These are phyloP conservation scores for Aspergillus cejpii DNA, from an alignment of 2,329 filamentous ascomycete species.

Conservation along the genomic window DNA sequence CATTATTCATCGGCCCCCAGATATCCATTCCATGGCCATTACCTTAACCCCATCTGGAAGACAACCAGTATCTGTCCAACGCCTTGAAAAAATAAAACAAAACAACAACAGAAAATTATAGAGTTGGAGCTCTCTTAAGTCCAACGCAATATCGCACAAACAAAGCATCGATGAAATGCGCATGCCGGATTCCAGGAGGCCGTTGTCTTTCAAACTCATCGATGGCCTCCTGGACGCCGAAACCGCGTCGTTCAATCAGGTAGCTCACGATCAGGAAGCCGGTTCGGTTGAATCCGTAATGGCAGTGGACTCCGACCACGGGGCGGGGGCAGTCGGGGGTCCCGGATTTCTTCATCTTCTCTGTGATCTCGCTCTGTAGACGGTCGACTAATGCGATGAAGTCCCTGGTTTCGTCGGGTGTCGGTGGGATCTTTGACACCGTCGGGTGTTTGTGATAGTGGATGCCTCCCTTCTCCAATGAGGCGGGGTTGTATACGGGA, in stretches of 20 bases:
- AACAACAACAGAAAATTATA: slow-evolving; percentile 17
- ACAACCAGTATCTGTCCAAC: slow-evolving; percentile 7
- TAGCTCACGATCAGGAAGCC: slow-evolving; percentile 89
- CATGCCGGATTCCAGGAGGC: slow-evolving; percentile 79
- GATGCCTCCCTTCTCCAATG: slow-evolving; percentile 59
- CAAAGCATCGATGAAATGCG: slow-evolving; percentile 78
- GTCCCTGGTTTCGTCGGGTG: slow-evolving; percentile 51
- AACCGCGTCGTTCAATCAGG: slow-evolving; percentile 72
- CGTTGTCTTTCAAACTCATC: slow-evolving; percentile 66
- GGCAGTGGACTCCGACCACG: slow-evolving; percentile 79
- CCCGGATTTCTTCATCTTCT: slow-evolving; percentile 41
- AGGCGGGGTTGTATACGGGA: slow-evolving; percentile 77
- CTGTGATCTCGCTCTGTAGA: slow-evolving; percentile 52
- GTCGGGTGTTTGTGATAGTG: slow-evolving; percentile 83
- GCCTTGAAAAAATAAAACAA: slow-evolving; percentile 10
- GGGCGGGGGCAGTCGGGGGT: slow-evolving; percentile 32
- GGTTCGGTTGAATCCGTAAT: slow-evolving; percentile 92
- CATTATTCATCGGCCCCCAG: slow-evolving; percentile 19
- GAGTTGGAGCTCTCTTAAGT: slow-evolving; percentile 40
- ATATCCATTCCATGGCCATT: slow-evolving; percentile 7
- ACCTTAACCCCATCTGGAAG: slow-evolving; percentile 1
- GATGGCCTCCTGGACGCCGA: slow-evolving; percentile 67
- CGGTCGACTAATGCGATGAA: slow-evolving; percentile 57
- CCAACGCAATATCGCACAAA: slow-evolving; percentile 66
- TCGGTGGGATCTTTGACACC: slow-evolving; percentile 82